Base-by-base conservation (phyloP, 306 rosid species). In the Oemleria cerasiformis region DNA sequence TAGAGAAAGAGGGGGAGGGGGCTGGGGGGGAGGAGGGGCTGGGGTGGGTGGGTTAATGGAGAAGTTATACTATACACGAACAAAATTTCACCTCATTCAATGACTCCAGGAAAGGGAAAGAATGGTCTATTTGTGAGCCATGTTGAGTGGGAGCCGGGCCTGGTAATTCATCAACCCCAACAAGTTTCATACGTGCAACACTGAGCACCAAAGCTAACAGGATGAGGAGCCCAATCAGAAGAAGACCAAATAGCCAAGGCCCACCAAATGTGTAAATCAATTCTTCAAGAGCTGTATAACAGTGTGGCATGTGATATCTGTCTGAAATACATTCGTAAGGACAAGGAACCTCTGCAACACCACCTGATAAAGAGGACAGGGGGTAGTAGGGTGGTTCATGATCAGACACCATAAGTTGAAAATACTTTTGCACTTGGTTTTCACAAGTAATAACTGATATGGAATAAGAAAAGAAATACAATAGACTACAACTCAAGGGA, bases 271-370 rank as follows among this genome's bases (percentile, higher is more conserved):
- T 95, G 77, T 89, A 88, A 67, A 95, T 85, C 82, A 95, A 85
- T 82, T 95, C 99, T 81, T 95, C 99, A 57, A 92, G 96, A 45
- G 97, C 96, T 2, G 99, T 95, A 72, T 88, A 95, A 79, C 99
- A 95, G 73, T 89, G 56, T 11, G 99, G 99, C 99, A 95, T 81
- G 82, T 89, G 97, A 83, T 95, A 95, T 89, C 96, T 84, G 73
- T 95, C 97, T 50, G 97, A 89, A 80, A 95, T 60, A 83, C 99
- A 95, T 84, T 55, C 80, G 83, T 89, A 95, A 61, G 99, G 99
- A 77, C 99, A 95, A 58, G 97, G 96, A 47, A 78, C 66, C 84
- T 91, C 90, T 67, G 87, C 81, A 73, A 88, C 84, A 68, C 99
- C 99, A 77, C 99, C 99, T 95, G 84, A 72, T 62, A 48, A 48